These are phyloP conservation scores for Populus davidiana DNA, from an alignment of 345 rosid genomes.

Conservation along the genomic window DNA sequence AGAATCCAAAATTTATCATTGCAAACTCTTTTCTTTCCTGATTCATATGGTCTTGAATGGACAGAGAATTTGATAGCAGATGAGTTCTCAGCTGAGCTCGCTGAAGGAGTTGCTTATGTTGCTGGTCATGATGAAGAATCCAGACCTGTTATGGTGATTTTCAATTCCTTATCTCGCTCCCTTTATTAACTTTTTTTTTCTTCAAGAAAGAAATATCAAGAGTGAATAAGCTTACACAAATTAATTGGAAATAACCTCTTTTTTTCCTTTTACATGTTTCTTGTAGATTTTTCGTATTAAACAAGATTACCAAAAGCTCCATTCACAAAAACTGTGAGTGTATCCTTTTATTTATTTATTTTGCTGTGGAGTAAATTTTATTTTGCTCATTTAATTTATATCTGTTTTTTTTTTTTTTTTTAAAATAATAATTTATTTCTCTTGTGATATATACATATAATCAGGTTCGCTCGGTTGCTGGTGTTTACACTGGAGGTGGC, in stretches of 20 bases:
- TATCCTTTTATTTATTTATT: neutral
- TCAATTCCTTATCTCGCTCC: neutral
- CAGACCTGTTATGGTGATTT: slow-evolving; percentile 71
- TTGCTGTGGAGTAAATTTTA: neutral
- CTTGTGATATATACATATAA: too few relatives aligned
- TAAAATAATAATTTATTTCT: neutral
- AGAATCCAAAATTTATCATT: neutral
- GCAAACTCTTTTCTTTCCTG: neutral
- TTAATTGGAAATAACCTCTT: neutral
- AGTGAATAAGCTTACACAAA: neutral
- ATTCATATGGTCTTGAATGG: neutral
- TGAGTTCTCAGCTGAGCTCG: slow-evolving; percentile 80
- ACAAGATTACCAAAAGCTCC: slow-evolving; percentile 81
- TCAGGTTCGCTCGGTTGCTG: slow-evolving; percentile 72
- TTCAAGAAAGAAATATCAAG: neutral
- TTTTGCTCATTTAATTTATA: neutral
- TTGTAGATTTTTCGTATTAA: slow-evolving; percentile 78
- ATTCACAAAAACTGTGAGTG: slow-evolving; percentile 76
- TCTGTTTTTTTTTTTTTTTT: too few relatives aligned
- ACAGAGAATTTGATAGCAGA: slow-evolving; percentile 80
- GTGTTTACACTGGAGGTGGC: slow-evolving; percentile 92
- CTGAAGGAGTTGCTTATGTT: slow-evolving; percentile 78
- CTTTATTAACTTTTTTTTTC: neutral
- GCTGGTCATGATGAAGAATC: slow-evolving; percentile 86
- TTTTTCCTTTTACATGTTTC: neutral